Base-by-base conservation (phyloP, 2,329 filamentous ascomycete species). In the Tolypocladium guangdongense region DNA sequence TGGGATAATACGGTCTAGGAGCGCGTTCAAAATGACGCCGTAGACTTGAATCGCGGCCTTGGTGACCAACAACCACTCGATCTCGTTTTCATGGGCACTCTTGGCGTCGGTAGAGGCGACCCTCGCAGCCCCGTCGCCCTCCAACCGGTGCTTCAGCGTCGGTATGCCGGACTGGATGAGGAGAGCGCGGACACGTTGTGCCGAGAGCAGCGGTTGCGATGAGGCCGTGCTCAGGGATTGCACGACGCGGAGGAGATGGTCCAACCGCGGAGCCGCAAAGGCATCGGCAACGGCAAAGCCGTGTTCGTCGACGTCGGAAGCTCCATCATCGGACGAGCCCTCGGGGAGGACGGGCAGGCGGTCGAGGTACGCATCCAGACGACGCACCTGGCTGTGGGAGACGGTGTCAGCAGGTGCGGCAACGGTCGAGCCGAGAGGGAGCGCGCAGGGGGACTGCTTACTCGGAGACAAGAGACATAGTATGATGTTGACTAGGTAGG, bases 11-110 rank as follows among this genome's bases (percentile, higher is more conserved):
- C 93, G 87, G 53, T 92, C 86, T 12, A 96, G 71, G 4, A 97
- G 77, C 0, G 81, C 83, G 60, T 84, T 84, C 60, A 96, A 74
- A 41, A 95, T 78, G 49, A 88, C 73, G 4, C 92, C 92, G 63
- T 96, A 95, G 1, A 87, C 84, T 64, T 96, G 92, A n/a, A 91
- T 83, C 0, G 91, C 88, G 5, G 91, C 91, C 68, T 97, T 99
- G 69, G 87, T 89, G 33, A 95, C 80, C 18, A 96, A 75, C 27
- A 96, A 73, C 93, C 93, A 97, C 68, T 95, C 87, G 50, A 96
- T 78, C 63, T 96, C 88, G 50, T 80, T 78, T 65, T 90, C 85
- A 63, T 88, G 86, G 20, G 74, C 71, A 54, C 63, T 74, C 59
- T 71, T 76, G 7, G 60, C 55, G 30, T 59, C 58, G 27, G 62